phyloP scores from a whole-genome alignment of 176 grass and related monocot genomes.

The Aegilops umbellulata region DNA sequence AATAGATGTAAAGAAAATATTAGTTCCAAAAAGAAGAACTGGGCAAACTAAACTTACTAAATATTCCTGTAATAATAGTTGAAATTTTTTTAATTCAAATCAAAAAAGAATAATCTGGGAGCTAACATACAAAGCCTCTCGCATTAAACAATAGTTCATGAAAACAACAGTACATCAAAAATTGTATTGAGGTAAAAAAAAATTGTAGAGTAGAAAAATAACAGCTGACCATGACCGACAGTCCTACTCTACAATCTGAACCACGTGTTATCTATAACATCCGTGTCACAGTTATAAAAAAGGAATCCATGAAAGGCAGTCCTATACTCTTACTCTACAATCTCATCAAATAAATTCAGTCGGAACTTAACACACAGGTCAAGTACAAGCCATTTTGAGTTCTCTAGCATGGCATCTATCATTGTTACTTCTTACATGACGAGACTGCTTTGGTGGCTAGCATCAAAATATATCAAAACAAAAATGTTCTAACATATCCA shows the following conservation, averaged over 20 bases:
- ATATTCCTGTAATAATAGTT: not conserved
- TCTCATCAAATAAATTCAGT: not conserved
- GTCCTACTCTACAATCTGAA: not conserved
- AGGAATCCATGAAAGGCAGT: not conserved
- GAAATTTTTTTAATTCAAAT: not conserved
- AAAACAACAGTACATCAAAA: conserved; percentile 2
- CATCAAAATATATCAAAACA: not conserved
- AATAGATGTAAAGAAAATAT: conserved; percentile 17
- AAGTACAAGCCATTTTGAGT: not conserved
- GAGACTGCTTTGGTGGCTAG: not conserved
- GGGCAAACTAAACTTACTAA: conserved; percentile 16
- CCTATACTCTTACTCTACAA: not conserved
- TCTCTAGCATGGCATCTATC: not conserved
- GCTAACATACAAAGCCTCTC: not conserved
- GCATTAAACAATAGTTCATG: not conserved
- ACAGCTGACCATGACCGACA: not conserved
- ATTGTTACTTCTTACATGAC: not conserved
- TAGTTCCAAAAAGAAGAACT: not conserved
- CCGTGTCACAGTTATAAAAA: not conserved
- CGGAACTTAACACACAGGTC: not conserved
- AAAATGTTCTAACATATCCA: not conserved
- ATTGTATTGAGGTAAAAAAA: not conserved
- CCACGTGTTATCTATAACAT: not conserved
- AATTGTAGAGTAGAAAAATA: not conserved
- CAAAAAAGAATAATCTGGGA: not conserved